Percentiles rank a stretch among this genome's conserved stretches.
Conservation (phyloP, 257 asterid genomes). For the Striga asiatica region DNA sequence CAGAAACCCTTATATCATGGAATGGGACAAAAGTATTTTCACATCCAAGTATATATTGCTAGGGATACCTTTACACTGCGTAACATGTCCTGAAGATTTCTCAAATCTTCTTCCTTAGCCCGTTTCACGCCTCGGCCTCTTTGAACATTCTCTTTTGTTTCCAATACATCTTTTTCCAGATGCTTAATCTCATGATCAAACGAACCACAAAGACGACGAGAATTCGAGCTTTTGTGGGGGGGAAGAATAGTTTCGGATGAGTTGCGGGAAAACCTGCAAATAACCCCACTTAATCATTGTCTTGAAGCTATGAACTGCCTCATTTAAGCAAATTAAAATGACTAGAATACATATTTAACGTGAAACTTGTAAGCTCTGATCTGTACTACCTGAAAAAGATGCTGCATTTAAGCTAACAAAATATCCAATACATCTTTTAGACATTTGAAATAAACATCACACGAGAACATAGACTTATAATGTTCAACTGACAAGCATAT, state of each 20-base stretch:
- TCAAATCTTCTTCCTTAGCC: constrained; percentile 45
- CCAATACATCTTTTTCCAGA: constrained; percentile 48
- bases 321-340: constrained; percentile 12
- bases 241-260: constrained; percentile 83
- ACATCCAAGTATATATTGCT: background rate
- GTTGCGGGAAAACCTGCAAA: constrained; percentile 76
- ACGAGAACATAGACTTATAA: no score
- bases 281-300: constrained; percentile 16
- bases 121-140: constrained; percentile 45
- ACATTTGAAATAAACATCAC: background rate
- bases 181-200: constrained; percentile 51
- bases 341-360: constrained; percentile 4
- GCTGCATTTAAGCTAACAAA: background rate
- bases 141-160: constrained; percentile 34
- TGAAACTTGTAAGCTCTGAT: background rate
- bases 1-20: background rate
- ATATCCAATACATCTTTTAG: background rate
- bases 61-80: constrained; percentile 41
- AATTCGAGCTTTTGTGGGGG: constrained; percentile 45
- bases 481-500: constrained; percentile 4
- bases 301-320: constrained; percentile 16
- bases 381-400: background rate
- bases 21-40: background rate
- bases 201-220: constrained; percentile 81
- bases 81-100: constrained; percentile 26